Percentiles rank a stretch among this genome's conserved stretches.
Conservation (phyloP, 352 stramenopile genomes). For the Phytophthora idaei region DNA sequence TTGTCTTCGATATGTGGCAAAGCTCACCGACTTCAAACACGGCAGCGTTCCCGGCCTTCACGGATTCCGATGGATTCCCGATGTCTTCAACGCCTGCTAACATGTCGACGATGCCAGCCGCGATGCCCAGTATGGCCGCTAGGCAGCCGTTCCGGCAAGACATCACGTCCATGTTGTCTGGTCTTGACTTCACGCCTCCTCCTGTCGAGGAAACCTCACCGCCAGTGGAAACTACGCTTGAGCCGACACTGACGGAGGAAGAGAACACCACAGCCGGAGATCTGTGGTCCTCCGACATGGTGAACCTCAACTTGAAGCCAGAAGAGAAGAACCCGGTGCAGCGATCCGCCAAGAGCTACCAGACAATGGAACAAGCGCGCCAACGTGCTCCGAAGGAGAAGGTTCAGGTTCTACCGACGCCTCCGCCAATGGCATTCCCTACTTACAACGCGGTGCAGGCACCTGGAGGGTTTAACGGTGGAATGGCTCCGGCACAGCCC, state of each 20-base stretch:
- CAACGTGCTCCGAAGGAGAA: conserved; percentile 66
- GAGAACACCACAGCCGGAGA: conserved; percentile 38
- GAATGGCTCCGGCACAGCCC: conserved; percentile 36
- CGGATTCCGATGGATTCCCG: conserved; percentile 32
- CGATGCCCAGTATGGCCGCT: background rate
- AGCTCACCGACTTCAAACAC: conserved; percentile 14
- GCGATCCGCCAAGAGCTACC: conserved; percentile 55
- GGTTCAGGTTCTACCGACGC: conserved; percentile 60
- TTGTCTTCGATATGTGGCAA: conserved; percentile 39
- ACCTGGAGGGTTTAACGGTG: conserved; percentile 32
- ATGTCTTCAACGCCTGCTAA: conserved; percentile 9
- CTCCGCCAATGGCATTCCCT: conserved; percentile 36
- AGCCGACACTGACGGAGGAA: conserved; percentile 36
- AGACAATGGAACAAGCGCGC: conserved; percentile 78
- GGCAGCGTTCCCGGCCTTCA: conserved; percentile 33
- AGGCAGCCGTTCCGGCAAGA: conserved; percentile 44
- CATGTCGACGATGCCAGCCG: conserved; percentile 5
- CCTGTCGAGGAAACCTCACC: conserved; percentile 41
- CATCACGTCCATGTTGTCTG: conserved; percentile 79
- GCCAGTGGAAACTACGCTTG: conserved; percentile 19
- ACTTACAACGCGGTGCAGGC: conserved; percentile 24
- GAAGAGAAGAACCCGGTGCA: conserved; percentile 54
- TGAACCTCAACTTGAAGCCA: conserved; percentile 76
- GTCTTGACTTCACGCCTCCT: conserved; percentile 71
- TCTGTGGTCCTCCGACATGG: conserved; percentile 77